Evolutionary conservation across 805 yeast species (phyloP), one percentile per base, ranked within the genome.

Genomic region (Maudiozyma turicensis): DNA sequence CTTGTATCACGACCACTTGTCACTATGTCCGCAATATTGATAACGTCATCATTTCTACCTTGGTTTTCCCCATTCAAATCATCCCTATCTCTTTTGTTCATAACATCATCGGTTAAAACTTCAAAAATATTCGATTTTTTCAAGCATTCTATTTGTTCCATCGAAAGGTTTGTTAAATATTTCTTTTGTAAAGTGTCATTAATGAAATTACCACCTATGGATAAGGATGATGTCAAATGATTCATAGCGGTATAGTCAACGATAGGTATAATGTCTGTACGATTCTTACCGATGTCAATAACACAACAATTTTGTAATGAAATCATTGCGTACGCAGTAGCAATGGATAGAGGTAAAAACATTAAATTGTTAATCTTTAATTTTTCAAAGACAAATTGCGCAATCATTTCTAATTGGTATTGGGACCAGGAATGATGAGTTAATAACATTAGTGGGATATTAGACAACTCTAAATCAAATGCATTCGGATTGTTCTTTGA

Each of bases 21-120:
- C 10, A 90, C 93, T 56, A 90, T 80, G 40, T 89, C 87, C 2
- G 96, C 96, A 45, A 91, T 89, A 64, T 91, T 96, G 38, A 88
- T 74, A 3, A 81, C 79, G 47, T 88, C 95, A 38, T 80, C 87
- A 8, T 73, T 75, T 2, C 59, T 63, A 28, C 49, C 50, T 26
- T 38, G 43, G 9, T 28, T 41, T 13, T 55, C 52, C 3, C 53
- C 61, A 11, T 6, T 13, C 20, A 39, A 28, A 39, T 28, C 30
- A 39, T 39, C 42, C 20, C 84, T 81, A 59, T 80, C 81, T 1
- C 86, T 78, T 50, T 74, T 75, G 48, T 76, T 72, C 40, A 78
- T 77, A 44, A 76, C 84, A 57, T 83, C 86, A 52, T 80, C 83
- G 67, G 76, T 78, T 54, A 89, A 73, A 7, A 87, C 84, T 70